phyloP scores from a whole-genome alignment of 2,329 filamentous ascomycete species.

The Emmonsiellopsis sp. region DNA sequence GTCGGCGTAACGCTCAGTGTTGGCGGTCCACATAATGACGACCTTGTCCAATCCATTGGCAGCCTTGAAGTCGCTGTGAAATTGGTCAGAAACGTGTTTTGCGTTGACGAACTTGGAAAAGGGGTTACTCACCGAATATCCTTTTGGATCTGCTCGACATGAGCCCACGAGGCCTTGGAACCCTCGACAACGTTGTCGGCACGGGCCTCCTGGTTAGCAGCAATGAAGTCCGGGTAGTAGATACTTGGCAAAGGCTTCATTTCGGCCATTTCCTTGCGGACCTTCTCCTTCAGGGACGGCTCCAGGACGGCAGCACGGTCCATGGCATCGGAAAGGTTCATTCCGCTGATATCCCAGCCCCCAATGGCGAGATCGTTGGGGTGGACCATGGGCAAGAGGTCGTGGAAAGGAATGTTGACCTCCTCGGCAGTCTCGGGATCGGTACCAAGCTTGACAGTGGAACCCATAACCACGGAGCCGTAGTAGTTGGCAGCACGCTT shows the following conservation, averaged over 20 bases:
- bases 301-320: constrained; percentile 92
- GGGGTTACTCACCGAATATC: constrained; percentile 63
- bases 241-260: constrained; percentile 88
- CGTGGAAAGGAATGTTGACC: constrained; percentile 92
- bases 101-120: constrained; percentile 1
- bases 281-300: constrained; percentile 80
- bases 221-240: constrained; percentile 99
- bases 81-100: not conserved
- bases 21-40: constrained; percentile 96
- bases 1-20: constrained; percentile 94
- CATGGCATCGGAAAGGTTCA: constrained; percentile 88
- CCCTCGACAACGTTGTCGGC: constrained; percentile 85
- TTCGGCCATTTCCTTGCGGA: constrained; percentile 84
- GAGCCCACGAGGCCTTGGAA: constrained; percentile 71
- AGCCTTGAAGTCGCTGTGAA: constrained; percentile 71
- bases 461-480: constrained; percentile 93
- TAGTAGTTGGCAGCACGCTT: constrained; percentile 88
- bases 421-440: constrained; percentile 77
- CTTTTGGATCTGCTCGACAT: constrained; percentile 86
- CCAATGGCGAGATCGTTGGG: constrained; percentile 92
- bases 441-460: constrained; percentile 91
- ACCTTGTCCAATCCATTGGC: constrained; percentile 83
- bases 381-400: constrained; percentile 91
- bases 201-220: constrained; percentile 93
- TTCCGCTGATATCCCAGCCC: constrained; percentile 91